Conservation (phyloP, 148 eudicot species). For the Rhododendron henanense region DNA sequence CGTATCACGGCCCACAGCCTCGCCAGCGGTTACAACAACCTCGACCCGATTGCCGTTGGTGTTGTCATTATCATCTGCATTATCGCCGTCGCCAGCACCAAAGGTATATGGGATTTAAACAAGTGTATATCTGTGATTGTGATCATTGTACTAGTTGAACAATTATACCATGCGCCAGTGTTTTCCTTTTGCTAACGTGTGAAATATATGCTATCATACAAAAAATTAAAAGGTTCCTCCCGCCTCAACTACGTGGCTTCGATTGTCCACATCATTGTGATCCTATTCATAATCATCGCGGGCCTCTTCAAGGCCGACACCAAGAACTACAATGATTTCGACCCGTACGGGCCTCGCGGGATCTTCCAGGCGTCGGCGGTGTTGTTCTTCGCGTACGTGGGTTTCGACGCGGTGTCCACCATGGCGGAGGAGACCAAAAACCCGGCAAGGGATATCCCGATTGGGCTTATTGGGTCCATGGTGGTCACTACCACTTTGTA, state of each 20-base stretch:
- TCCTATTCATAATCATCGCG: conserved; percentile 48
- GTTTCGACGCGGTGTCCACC: conserved; percentile 57
- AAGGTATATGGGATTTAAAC: conserved; percentile 7
- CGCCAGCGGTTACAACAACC: conserved; percentile 30
- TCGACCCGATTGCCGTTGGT: conserved; percentile 61
- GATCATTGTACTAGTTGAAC: no score
- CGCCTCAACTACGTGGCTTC: conserved; percentile 51
- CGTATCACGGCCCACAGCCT: conserved; percentile 29
- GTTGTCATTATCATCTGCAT: conserved; percentile 30
- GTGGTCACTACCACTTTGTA: conserved; percentile 22
- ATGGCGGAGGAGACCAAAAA: conserved; percentile 60
- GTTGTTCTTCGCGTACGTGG: conserved; percentile 62
- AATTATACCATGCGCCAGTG: not conserved
- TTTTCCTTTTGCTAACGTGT: not conserved
- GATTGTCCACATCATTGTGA: conserved; percentile 40
- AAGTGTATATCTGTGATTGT: not conserved
- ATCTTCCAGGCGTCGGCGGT: conserved; percentile 55
- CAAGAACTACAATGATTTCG: conserved; percentile 27
- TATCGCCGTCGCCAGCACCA: conserved; percentile 38
- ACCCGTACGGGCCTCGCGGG: conserved; percentile 31
- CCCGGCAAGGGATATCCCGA: conserved; percentile 48
- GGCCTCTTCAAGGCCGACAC: conserved; percentile 51
- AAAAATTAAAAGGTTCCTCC: conserved; percentile 33
- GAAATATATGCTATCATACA: not conserved
- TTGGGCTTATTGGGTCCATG: conserved; percentile 55